Evolutionary conservation across 805 yeast genomes (phyloP).

Genomic region (Metschnikowia arizonensis): DNA sequence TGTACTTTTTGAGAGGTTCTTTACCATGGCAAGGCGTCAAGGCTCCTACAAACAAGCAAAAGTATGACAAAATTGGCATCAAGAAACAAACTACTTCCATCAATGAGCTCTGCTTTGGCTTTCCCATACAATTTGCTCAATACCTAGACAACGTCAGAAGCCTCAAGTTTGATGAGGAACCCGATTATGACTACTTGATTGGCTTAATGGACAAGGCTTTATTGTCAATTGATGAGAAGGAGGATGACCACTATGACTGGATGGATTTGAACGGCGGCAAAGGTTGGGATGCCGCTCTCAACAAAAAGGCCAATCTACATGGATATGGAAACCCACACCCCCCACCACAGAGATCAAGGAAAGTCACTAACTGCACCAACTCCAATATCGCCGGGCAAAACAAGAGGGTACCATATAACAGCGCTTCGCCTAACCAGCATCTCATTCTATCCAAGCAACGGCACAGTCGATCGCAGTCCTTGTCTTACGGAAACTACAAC

Average conservation of each 20-base stretch:
- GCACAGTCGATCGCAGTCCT: constrained; percentile 16
- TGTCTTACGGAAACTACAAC: constrained; percentile 17
- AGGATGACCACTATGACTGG: constrained; percentile 96
- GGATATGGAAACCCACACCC: constrained; percentile 97
- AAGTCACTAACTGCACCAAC: constrained; percentile 18
- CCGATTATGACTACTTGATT: constrained; percentile 86
- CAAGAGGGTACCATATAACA: constrained; percentile 10
- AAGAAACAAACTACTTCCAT: constrained; percentile 89
- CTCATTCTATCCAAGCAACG: constrained; percentile 14
- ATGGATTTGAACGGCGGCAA: constrained; percentile 91
- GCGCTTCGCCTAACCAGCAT: constrained; percentile 12
- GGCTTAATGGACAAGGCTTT: constrained; percentile 74
- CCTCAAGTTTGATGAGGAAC: constrained; percentile 87
- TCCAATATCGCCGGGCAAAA: constrained; percentile 4
- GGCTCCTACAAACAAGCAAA: constrained; percentile 96
- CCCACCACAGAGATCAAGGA: constrained; percentile 46
- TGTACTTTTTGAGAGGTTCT: constrained; percentile 90
- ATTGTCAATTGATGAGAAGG: constrained; percentile 61
- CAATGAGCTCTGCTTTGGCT: constrained; percentile 79
- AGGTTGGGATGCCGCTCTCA: constrained; percentile 90
- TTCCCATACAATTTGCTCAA: constrained; percentile 90
- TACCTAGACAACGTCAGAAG: constrained; percentile 85
- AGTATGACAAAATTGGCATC: constrained; percentile 96
- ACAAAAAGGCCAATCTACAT: constrained; percentile 89
- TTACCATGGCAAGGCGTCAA: constrained; percentile 99